Evolutionary conservation across 2,329 filamentous ascomycete genomes (phyloP).

Genomic region (Cladophialophora chaetospira): DNA sequence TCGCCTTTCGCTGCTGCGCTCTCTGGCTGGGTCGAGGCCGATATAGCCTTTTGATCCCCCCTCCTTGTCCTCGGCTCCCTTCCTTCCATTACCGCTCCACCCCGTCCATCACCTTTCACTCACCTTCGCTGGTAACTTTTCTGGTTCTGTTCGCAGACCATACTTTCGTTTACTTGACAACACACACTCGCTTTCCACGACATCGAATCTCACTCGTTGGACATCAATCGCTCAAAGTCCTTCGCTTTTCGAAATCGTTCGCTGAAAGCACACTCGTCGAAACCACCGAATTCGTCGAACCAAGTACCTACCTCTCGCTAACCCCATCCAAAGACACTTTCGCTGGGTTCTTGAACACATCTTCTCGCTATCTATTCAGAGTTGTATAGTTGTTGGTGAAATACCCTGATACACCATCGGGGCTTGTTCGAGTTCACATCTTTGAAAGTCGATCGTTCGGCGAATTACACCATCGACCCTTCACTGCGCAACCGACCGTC

Average conservation of each 20-base stretch:
- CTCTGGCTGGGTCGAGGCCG: constrained; percentile 22
- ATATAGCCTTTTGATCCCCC: constrained; percentile 33
- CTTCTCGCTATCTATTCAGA: not conserved
- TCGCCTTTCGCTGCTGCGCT: constrained; percentile 12
- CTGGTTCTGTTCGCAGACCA: constrained; percentile 35
- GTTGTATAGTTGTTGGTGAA: not conserved
- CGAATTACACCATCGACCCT: not conserved
- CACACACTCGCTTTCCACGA: constrained; percentile 32
- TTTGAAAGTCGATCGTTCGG: not conserved
- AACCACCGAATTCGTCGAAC: constrained; percentile 1
- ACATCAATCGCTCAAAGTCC: constrained; percentile 34
- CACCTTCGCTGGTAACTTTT: constrained; percentile 21
- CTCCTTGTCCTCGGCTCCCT: constrained; percentile 23
- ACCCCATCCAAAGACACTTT: not conserved
- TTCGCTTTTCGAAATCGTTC: constrained; percentile 29
- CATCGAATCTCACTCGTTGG: constrained; percentile 27
- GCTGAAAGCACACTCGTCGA: constrained; percentile 23
- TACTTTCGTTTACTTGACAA: constrained; percentile 32
- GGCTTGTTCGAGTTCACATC: not conserved
- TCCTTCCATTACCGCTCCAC: constrained; percentile 30
- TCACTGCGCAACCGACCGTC: constrained; percentile 9
- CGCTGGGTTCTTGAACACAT: constrained; percentile 1
- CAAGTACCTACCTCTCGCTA: constrained; percentile 5
- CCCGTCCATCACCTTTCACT: constrained; percentile 26
- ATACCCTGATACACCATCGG: not conserved